phyloP scores from a whole-genome alignment of 1,284 basidiomycete genomes.

The Golubevia pallescens region DNA sequence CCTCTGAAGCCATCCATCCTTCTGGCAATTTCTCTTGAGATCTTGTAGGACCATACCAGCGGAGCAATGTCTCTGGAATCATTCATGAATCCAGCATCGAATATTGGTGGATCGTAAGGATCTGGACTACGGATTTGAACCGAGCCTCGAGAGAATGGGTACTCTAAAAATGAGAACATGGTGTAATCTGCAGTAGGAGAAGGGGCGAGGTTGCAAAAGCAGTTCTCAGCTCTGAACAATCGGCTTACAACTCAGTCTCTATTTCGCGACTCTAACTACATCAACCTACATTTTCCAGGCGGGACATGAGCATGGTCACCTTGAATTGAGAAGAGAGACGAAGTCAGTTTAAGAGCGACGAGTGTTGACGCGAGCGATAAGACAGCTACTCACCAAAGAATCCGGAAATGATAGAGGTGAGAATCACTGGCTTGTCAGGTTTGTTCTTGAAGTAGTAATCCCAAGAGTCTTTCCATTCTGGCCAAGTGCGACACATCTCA shows the following conservation, averaged over 20 bases:
- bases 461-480: slow-evolving; percentile 75
- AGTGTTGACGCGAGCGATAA: neutral
- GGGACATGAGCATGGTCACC: slow-evolving; percentile 75
- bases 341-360: neutral
- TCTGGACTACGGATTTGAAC: slow-evolving; percentile 72
- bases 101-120: slow-evolving; percentile 68
- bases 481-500: slow-evolving; percentile 70
- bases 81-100: slow-evolving; percentile 33
- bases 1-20: slow-evolving; percentile 72
- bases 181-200: slow-evolving; percentile 74
- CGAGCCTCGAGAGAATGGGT: slow-evolving; percentile 14
- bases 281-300: slow-evolving; percentile 64
- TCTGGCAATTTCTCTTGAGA: slow-evolving; percentile 74
- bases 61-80: slow-evolving; percentile 72
- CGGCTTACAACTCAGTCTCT: slow-evolving; percentile 70
- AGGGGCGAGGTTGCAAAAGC: slow-evolving; percentile 78
- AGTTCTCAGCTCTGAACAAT: no score
- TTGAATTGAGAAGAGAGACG: slow-evolving; percentile 70
- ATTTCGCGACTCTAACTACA: slow-evolving; percentile 69
- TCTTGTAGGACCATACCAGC: slow-evolving; percentile 73
- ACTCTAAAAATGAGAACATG: slow-evolving; percentile 10
- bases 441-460: slow-evolving; percentile 76
- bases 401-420: slow-evolving; percentile 35
- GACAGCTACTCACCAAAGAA: neutral
- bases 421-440: slow-evolving; percentile 77